These are phyloP conservation scores for Fraxinus cuspidata DNA, from an alignment of 257 asterid species.

Conservation along the genomic window DNA sequence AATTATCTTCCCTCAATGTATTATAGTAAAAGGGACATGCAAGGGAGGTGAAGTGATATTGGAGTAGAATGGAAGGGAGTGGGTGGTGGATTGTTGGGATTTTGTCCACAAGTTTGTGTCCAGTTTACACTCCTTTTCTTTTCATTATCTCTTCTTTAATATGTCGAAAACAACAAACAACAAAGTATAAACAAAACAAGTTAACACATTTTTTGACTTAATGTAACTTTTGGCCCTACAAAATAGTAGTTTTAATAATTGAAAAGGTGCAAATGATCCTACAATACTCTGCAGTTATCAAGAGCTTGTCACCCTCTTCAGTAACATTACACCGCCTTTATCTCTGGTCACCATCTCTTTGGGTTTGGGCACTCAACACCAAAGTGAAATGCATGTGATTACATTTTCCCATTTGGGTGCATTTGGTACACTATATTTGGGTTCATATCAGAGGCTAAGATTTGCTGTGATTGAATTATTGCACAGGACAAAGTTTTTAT, in stretches of 20 bases:
- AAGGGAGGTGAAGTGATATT: constrained; percentile 45
- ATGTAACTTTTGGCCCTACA: constrained; percentile 42
- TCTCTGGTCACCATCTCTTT: background rate
- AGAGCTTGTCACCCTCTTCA: constrained; percentile 24
- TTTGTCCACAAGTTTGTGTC: constrained; percentile 78
- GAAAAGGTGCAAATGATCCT: constrained; percentile 21
- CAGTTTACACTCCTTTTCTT: constrained; percentile 33
- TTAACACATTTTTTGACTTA: constrained; percentile 42
- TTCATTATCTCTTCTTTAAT: constrained; percentile 30
- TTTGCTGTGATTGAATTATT: no score
- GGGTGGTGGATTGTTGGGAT: constrained; percentile 57
- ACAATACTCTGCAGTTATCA: constrained; percentile 23
- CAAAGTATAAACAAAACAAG: constrained; percentile 40
- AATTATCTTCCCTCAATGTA: constrained; percentile 9
- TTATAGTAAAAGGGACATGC: constrained; percentile 2
- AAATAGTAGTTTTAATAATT: constrained; percentile 29
- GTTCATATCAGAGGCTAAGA: no score
- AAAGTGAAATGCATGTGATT: background rate
- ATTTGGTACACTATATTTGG: no score
- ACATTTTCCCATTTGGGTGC: background rate
- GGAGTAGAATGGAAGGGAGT: constrained; percentile 69
- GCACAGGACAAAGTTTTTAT: no score
- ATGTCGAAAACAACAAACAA: constrained; percentile 50
- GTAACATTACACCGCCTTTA: constrained; percentile 22
- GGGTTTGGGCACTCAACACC: background rate